These are phyloP conservation scores for Entoloma clypeatum DNA, from an alignment of 1,284 basidiomycete species.

Conservation along the genomic window DNA sequence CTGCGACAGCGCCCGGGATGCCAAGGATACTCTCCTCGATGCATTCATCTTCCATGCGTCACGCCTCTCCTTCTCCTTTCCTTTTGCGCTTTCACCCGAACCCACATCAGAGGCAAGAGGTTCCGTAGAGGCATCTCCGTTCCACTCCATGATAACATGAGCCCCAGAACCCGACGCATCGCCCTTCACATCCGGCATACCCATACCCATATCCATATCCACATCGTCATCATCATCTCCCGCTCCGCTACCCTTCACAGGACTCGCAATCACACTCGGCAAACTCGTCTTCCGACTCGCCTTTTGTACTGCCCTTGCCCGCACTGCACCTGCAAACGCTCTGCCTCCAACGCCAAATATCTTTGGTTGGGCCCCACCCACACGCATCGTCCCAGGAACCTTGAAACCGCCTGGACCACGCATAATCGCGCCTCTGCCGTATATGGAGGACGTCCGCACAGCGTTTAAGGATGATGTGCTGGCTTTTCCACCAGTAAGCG, in stretches of 20 bases:
- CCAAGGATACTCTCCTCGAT: constrained; percentile 56
- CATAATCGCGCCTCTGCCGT: constrained; percentile 14
- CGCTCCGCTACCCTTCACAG: constrained; percentile 48
- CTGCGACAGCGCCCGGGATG: constrained; percentile 53
- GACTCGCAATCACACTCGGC: constrained; percentile 55
- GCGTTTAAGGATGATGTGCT: constrained; percentile 13
- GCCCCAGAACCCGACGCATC: constrained; percentile 7
- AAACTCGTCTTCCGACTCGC: constrained; percentile 64
- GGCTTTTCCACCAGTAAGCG: constrained; percentile 6
- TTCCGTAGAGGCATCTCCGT: constrained; percentile 1
- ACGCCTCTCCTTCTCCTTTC: constrained; percentile 33
- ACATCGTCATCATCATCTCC: constrained; percentile 23
- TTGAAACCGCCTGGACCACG: constrained; percentile 22
- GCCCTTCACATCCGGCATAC: constrained; percentile 22
- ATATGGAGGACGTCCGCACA: constrained; percentile 6
- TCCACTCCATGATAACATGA: background rate
- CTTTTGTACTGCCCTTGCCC: constrained; percentile 36
- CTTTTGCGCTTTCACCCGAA: too few species aligned
- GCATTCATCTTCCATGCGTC: constrained; percentile 33
- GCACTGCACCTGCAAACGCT: constrained; percentile 17
- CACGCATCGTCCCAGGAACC: constrained; percentile 6
- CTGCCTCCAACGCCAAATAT: constrained; percentile 21
- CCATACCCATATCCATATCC: constrained; percentile 14
- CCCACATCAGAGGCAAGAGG: background rate
- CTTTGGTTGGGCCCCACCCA: constrained; percentile 5